Conservation (phyloP, 192 early-diverging fungal genomes). For the Chytriomyces hyalinus region DNA sequence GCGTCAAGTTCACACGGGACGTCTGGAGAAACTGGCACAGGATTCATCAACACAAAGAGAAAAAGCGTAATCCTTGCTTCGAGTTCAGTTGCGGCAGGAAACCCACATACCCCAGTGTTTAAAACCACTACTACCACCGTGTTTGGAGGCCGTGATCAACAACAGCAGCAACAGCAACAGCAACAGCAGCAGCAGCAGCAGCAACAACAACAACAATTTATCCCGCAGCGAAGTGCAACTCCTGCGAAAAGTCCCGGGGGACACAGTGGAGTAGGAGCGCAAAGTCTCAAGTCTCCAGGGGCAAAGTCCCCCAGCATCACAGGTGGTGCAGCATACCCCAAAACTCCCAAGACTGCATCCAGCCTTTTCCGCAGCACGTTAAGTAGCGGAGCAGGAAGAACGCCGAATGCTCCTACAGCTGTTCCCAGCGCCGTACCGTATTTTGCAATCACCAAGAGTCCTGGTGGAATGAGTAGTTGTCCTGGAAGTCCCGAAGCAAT, state of each 20-base stretch:
- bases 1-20: neutral
- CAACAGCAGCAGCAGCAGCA: neutral
- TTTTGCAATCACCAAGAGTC: neutral
- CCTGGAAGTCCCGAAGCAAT: neutral
- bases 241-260: neutral
- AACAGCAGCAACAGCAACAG: neutral
- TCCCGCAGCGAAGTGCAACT: neutral
- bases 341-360: neutral
- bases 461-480: neutral
- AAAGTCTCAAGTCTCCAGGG: neutral
- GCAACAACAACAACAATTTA: neutral
- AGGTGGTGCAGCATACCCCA: neutral
- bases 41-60: neutral
- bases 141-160: too few relatives aligned
- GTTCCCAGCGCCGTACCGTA: slow-evolving; percentile 19
- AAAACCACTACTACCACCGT: too few relatives aligned
- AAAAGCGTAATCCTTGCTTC: too few relatives aligned
- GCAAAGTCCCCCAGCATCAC: neutral
- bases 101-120: neutral
- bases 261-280: neutral
- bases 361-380: neutral
- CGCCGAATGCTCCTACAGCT: slow-evolving; percentile 27
- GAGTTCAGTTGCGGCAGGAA: neutral
- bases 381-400: neutral
- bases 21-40: neutral